phyloP scores from a whole-genome alignment of 352 stramenopile species.

The Albugo laibachii region DNA sequence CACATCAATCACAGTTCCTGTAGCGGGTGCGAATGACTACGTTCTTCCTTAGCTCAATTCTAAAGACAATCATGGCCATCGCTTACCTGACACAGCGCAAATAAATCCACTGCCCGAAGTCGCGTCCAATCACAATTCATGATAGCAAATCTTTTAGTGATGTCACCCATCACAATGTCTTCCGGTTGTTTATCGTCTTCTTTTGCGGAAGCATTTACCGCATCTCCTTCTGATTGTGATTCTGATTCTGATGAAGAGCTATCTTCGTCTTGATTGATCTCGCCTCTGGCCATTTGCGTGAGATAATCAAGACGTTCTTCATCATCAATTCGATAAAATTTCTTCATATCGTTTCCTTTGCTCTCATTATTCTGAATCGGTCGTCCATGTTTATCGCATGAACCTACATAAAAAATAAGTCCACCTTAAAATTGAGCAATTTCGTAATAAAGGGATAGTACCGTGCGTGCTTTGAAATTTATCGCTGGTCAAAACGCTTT shows the following conservation, averaged over 20 bases:
- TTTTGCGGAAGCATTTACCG: slow-evolving; percentile 9
- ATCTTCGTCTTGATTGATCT: slow-evolving; percentile 31
- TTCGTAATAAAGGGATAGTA: slow-evolving; percentile 1
- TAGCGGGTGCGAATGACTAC: slow-evolving; percentile 80
- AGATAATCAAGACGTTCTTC: slow-evolving; percentile 50
- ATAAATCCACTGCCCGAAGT: slow-evolving; percentile 90
- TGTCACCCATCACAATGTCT: slow-evolving; percentile 63
- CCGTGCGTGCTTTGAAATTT: slow-evolving; percentile 61
- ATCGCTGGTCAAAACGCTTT: slow-evolving; percentile 46
- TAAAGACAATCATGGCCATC: no score
- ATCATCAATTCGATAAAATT: slow-evolving; percentile 32
- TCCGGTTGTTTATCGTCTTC: slow-evolving; percentile 31
- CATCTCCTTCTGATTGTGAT: slow-evolving; percentile 16
- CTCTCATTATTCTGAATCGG: slow-evolving; percentile 60
- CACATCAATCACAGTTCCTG: slow-evolving; percentile 78
- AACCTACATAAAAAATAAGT: slow-evolving; percentile 9
- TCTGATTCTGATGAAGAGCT: slow-evolving; percentile 31
- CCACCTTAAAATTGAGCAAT: not conserved
- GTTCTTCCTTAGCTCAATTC: not conserved
- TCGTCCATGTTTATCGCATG: slow-evolving; percentile 77
- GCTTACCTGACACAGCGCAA: slow-evolving; percentile 78
- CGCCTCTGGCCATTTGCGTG: slow-evolving; percentile 69
- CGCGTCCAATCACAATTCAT: slow-evolving; percentile 94
- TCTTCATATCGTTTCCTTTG: slow-evolving; percentile 68
- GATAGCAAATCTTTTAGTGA: slow-evolving; percentile 82